Evolutionary conservation across 768 basidiomycete genomes (phyloP).

Genomic region (Cubamyces lactineus): DNA sequence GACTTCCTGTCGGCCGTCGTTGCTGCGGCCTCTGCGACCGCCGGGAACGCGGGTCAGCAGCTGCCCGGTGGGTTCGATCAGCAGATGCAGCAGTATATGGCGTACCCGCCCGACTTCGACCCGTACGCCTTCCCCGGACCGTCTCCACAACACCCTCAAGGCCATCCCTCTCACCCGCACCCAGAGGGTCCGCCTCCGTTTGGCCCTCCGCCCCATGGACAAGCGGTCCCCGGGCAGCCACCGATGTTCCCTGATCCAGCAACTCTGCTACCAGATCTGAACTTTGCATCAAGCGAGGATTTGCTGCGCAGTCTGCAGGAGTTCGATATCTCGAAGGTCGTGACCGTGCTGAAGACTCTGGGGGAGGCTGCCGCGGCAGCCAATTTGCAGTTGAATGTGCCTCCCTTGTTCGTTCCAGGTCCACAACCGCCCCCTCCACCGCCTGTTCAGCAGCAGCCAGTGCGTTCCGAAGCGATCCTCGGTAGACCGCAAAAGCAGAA

Average conservation of each 20-base stretch:
- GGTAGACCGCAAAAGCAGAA: slow-evolving; percentile 42
- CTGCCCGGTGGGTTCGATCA: slow-evolving; percentile 26
- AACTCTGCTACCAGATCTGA: slow-evolving; percentile 40
- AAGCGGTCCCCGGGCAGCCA: slow-evolving; percentile 26
- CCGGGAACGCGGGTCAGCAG: slow-evolving; percentile 37
- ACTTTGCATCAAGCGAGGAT: slow-evolving; percentile 66
- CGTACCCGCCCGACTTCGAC: slow-evolving; percentile 36
- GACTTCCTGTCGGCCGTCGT: slow-evolving; percentile 68
- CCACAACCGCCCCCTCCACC: slow-evolving; percentile 36
- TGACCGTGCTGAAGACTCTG: slow-evolving; percentile 64
- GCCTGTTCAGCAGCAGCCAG: slow-evolving; percentile 45
- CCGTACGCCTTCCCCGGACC: slow-evolving; percentile 36
- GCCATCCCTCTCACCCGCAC: slow-evolving; percentile 35
- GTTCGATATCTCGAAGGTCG: slow-evolving; percentile 72
- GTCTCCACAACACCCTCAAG: slow-evolving; percentile 21
- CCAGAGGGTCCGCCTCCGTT: slow-evolving; percentile 19
- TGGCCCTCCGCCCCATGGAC: slow-evolving; percentile 27
- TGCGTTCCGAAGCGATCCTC: slow-evolving; percentile 47
- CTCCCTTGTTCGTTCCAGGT: slow-evolving; percentile 31
- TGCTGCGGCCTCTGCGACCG: slow-evolving; percentile 61
- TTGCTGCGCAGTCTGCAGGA: slow-evolving; percentile 74
- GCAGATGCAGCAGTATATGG: slow-evolving; percentile 31
- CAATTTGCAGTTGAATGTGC: slow-evolving; percentile 37
- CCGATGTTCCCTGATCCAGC: slow-evolving; percentile 36
- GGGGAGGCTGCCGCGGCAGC: slow-evolving; percentile 58